Base-by-base conservation (phyloP, 1,139 yeast genomes). In the Keqinozyma sinolaborantium region DNA sequence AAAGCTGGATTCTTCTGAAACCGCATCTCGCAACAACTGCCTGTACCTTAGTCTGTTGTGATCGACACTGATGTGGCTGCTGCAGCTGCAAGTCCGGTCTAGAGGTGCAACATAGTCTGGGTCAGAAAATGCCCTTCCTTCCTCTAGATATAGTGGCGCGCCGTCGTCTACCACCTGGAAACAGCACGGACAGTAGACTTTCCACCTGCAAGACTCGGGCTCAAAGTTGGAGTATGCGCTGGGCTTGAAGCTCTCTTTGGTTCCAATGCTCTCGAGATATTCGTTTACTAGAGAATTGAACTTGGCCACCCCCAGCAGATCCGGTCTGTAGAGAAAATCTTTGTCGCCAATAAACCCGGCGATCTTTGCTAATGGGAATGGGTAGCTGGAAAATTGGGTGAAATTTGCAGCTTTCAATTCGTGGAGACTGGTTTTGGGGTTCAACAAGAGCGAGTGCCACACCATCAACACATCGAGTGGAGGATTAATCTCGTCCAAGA, bases 401-500 rank as follows among this genome's bases (percentile, higher is more conserved):
- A 52, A 48, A 12, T 50, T 41, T 29, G 48, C 48, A 11, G 58
- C 43, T 11, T 42, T 27, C 25, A 59, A 55, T 14, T 51, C 53
- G 27, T 61, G 69, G 35, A 58, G 52, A 30, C 44, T 55, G 0
- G 56, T 39, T 23, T 44, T 44, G 5, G 53, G 48, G 29, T 42
- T 42, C 19, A 44, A 30, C 16, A 41, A 26, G 32, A 49, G 49
- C 26, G 51, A 38, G 42, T 66, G 70, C 72, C 71, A 66, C 1
- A 64, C 65, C 58, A 66, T 50, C 5, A 66, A 32, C 8, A 66
- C 56, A 36, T 64, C 71, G 26, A 63, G 36, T 2, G 68, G 68
- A 1, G 69, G 68, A 19, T 59, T 30, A 14, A 11, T 2, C 7
- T 26, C 16, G 23, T 21, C 14, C 25, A 28, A 21, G 14, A 21